These are phyloP conservation scores for Annulohypoxylon nitens DNA, from an alignment of 495 filamentous ascomycete genomes.

Conservation along the genomic window DNA sequence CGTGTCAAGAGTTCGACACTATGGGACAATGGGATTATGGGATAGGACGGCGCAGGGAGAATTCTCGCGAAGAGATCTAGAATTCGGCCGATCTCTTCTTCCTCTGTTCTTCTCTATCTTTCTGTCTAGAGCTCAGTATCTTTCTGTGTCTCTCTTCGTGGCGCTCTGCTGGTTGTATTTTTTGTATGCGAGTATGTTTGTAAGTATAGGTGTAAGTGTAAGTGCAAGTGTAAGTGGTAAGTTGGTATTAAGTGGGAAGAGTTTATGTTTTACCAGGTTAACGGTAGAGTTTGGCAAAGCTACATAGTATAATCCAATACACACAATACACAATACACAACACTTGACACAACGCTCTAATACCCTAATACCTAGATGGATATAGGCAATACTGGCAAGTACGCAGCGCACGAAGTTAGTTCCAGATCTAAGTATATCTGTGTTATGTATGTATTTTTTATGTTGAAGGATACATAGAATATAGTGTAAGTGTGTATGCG, in stretches of 20 bases:
- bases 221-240: neutral
- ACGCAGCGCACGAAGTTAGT: conserved; percentile 26
- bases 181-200: neutral
- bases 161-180: conserved; percentile 17
- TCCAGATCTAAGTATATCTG: conserved; percentile 6
- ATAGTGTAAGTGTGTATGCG: conserved; percentile 13
- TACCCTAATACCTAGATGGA: neutral
- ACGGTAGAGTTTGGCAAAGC: conserved; percentile 15
- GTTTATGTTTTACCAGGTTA: conserved; percentile 23
- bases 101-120: no score
- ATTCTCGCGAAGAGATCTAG: conserved; percentile 49
- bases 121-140: no score
- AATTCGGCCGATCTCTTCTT: conserved; percentile 37
- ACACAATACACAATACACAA: neutral
- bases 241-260: neutral
- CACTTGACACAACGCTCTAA: no score
- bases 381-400: conserved; percentile 32
- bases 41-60: conserved; percentile 38
- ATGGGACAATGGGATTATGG: conserved; percentile 21
- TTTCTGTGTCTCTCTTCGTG: conserved; percentile 12
- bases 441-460: conserved; percentile 18
- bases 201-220: no score
- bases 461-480: conserved; percentile 3
- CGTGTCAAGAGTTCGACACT: conserved; percentile 45
- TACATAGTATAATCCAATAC: conserved; percentile 9